These are phyloP conservation scores for Xylaria sp. DNA, from an alignment of 2,329 filamentous ascomycete genomes.

Conservation along the genomic window DNA sequence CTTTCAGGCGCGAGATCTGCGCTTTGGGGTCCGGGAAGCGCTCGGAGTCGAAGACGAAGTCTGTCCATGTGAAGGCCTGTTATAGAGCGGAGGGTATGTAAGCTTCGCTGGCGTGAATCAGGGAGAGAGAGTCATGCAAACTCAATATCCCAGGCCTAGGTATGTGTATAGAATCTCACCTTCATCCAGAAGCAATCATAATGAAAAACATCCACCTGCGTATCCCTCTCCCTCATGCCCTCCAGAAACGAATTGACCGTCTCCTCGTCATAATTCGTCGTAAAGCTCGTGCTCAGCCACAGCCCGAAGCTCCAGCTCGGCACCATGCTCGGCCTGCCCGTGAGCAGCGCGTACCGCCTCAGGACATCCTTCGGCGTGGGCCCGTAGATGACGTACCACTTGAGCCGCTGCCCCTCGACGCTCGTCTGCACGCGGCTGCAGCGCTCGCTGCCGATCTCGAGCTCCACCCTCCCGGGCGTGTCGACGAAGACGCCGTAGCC, in stretches of 20 bases:
- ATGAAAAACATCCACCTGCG: conserved; percentile 77
- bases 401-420: conserved; percentile 74
- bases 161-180: conserved; percentile 31
- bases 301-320: conserved; percentile 81
- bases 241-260: conserved; percentile 76
- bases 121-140: too few relatives aligned
- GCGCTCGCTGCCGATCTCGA: conserved; percentile 81
- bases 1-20: conserved; percentile 73
- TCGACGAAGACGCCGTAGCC: conserved; percentile 84
- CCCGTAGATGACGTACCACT: conserved; percentile 80
- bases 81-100: not conserved
- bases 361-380: conserved; percentile 78
- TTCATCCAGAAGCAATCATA: conserved; percentile 85
- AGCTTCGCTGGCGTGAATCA: not conserved
- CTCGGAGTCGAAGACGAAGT: conserved; percentile 76
- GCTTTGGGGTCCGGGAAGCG: conserved; percentile 75
- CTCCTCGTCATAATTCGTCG: conserved; percentile 76
- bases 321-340: conserved; percentile 71
- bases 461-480: conserved; percentile 73
- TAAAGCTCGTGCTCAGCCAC: conserved; percentile 82
- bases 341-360: conserved; percentile 73
- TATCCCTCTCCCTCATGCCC: conserved; percentile 73
- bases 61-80: conserved; percentile 75
- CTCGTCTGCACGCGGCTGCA: conserved; percentile 76
- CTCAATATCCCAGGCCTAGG: too few relatives aligned